Evolutionary conservation across 2,329 filamentous ascomycete genomes (phyloP).

Genomic region (Alternaria arbusti): DNA sequence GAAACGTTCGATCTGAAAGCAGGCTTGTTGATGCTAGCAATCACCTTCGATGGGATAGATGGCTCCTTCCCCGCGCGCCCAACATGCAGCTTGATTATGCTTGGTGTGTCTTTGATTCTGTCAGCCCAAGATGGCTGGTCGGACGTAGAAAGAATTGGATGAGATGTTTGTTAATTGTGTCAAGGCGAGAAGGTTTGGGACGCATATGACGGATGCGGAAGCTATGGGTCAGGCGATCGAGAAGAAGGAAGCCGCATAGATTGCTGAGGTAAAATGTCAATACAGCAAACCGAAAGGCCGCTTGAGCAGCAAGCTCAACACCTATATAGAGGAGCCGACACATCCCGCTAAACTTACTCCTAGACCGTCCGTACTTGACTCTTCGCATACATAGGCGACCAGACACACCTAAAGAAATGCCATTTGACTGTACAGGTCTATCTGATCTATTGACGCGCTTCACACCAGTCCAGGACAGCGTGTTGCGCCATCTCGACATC

Average conservation of each 20-base stretch:
- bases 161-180: background rate
- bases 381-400: background rate
- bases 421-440: too few species aligned
- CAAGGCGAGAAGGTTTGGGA: background rate
- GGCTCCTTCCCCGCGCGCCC: background rate
- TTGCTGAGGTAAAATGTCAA: background rate
- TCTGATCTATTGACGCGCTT: too few species aligned
- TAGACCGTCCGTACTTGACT: background rate
- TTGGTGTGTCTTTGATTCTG: conserved; percentile 48
- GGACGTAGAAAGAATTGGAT: background rate
- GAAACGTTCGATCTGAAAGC: background rate
- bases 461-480: too few species aligned
- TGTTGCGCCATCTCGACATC: too few species aligned
- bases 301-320: background rate
- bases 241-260: background rate
- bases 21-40: background rate
- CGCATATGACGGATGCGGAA: background rate
- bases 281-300: fast-evolving
- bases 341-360: background rate
- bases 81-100: conserved; percentile 55
- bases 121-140: background rate
- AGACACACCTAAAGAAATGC: background rate
- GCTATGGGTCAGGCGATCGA: background rate
- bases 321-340: background rate
- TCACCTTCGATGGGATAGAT: background rate